phyloP scores from a whole-genome alignment of 331 rosid genomes.

The Pyracantha coccinea region DNA sequence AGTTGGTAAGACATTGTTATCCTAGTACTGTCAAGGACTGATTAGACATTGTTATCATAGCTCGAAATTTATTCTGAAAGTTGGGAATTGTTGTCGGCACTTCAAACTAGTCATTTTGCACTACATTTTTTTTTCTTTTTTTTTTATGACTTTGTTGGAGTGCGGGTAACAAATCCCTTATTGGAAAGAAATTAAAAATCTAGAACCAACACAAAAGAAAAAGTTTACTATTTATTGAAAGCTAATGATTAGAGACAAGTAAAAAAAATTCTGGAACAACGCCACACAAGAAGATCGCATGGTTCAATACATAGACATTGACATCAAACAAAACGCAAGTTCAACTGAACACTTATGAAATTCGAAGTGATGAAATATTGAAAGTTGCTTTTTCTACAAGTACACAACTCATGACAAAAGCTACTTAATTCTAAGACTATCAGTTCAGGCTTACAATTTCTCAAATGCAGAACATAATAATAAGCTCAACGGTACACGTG shows the following conservation, averaged over 20 bases:
- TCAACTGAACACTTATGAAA: constrained; percentile 11
- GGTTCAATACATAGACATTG: not conserved
- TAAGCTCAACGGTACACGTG: constrained; percentile 23
- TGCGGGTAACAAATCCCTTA: too few species aligned
- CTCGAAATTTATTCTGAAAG: too few species aligned
- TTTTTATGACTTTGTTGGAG: too few species aligned
- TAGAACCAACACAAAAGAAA: too few species aligned
- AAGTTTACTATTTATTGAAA: not conserved
- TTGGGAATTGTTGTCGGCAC: too few species aligned
- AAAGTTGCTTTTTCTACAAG: constrained; percentile 23
- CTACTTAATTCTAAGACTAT: constrained; percentile 31
- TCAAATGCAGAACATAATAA: constrained; percentile 44
- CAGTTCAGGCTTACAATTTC: constrained; percentile 33
- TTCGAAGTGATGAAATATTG: constrained; percentile 12
- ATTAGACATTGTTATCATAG: too few species aligned
- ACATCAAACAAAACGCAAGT: not conserved
- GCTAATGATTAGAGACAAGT: not conserved
- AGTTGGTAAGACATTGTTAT: too few species aligned
- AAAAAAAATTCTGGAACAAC: not conserved
- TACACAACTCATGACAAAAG: constrained; percentile 34
- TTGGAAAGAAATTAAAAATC: too few species aligned
- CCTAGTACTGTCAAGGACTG: too few species aligned
- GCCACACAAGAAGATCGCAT: not conserved
- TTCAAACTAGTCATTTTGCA: too few species aligned
- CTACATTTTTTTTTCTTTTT: too few species aligned